A percentile compares a stretch with the other conserved stretches of the same genome.
phyloP scores from a whole-genome alignment of 1,284 basidiomycete genomes.

The Moesziomyces parantarcticus region DNA sequence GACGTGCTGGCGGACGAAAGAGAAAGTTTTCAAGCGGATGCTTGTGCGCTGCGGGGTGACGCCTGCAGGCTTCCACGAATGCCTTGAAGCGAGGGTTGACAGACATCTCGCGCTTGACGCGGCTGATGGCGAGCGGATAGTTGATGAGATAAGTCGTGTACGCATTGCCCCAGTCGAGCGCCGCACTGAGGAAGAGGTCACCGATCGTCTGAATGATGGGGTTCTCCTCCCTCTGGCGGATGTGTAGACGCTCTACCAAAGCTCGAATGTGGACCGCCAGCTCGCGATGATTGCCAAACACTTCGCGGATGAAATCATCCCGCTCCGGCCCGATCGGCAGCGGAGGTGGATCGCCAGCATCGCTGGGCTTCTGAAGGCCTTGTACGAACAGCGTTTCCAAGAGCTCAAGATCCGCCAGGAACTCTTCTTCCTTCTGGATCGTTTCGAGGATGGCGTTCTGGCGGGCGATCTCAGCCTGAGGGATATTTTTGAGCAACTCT shows the following conservation, averaged over 20 bases:
- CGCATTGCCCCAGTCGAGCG: constrained; percentile 84
- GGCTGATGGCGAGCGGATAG: constrained; percentile 84
- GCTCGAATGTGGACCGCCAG: constrained; percentile 83
- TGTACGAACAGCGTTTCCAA: constrained; percentile 72
- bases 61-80: constrained; percentile 84
- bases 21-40: constrained; percentile 88
- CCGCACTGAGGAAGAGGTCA: constrained; percentile 87
- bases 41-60: constrained; percentile 78
- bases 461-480: constrained; percentile 81
- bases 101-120: constrained; percentile 84
- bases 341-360: constrained; percentile 56
- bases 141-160: constrained; percentile 89
- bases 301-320: constrained; percentile 83
- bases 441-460: constrained; percentile 92
- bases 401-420: constrained; percentile 85
- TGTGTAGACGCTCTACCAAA: constrained; percentile 84
- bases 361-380: constrained; percentile 51
- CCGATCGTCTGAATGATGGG: constrained; percentile 87
- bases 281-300: constrained; percentile 88
- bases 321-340: constrained; percentile 69
- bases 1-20: constrained; percentile 84
- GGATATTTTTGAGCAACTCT: constrained; percentile 76
- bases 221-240: constrained; percentile 86
- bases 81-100: constrained; percentile 82
- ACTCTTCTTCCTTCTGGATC: constrained; percentile 88